A percentile compares a stretch with the other conserved stretches of the same genome.
Conservation (phyloP, 2,329 filamentous ascomycete genomes). For the Penicillium glabrum region DNA sequence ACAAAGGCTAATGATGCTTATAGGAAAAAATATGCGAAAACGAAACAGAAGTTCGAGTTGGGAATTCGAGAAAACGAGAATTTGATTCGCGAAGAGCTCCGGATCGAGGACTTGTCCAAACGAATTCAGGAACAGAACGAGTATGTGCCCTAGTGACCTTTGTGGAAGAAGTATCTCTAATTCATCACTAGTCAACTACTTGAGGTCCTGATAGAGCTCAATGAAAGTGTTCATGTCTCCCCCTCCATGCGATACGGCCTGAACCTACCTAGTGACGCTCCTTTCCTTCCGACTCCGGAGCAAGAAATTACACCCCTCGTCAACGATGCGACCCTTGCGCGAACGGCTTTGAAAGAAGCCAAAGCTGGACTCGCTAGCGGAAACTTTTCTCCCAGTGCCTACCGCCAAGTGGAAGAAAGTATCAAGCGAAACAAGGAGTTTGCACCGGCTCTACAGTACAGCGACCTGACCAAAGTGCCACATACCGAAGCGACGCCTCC, state of each 20-base stretch:
- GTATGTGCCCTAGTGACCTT: conserved; percentile 53
- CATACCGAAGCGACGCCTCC: conserved; percentile 25
- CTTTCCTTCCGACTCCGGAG: conserved; percentile 50
- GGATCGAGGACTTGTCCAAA: conserved; percentile 76
- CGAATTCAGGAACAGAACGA: conserved; percentile 89
- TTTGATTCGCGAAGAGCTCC: conserved; percentile 75
- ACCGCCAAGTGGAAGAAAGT: conserved; percentile 39
- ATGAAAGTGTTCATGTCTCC: conserved; percentile 77
- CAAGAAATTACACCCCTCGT: conserved; percentile 33
- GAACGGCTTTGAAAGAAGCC: conserved; percentile 40
- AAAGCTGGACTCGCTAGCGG: conserved; percentile 37
- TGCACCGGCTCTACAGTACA: conserved; percentile 36
- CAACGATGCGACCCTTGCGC: conserved; percentile 34
- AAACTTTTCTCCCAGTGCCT: conserved; percentile 35
- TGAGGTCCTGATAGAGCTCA: conserved; percentile 86
- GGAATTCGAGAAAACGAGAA: conserved; percentile 69
- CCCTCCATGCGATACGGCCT: conserved; percentile 74
- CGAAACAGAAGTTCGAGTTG: conserved; percentile 77
- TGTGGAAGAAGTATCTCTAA: conserved; percentile 6
- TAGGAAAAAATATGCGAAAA: conserved; percentile 84
- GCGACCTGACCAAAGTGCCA: conserved; percentile 31
- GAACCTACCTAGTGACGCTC: conserved; percentile 44
- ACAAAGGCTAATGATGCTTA: conserved; percentile 13
- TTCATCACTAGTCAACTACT: conserved; percentile 70
- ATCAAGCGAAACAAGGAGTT: conserved; percentile 42